phyloP scores from a whole-genome alignment of 208 protist species.

The Willaertia magna region DNA sequence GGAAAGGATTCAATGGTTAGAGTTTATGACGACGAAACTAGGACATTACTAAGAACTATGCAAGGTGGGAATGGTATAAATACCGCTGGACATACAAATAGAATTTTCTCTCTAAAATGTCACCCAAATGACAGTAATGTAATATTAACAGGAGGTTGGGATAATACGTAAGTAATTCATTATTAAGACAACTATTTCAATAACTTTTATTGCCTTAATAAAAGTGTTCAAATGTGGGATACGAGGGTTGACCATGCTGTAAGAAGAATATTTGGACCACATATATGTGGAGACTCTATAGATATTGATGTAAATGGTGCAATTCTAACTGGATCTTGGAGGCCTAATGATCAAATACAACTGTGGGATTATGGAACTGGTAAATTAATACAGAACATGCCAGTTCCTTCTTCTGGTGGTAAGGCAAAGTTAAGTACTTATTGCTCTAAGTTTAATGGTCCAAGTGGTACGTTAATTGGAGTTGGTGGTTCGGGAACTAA shows the following conservation, averaged over 20 bases:
- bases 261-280: slow-evolving; percentile 19
- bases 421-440: not conserved
- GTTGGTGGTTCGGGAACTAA: not conserved
- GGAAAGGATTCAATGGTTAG: slow-evolving; percentile 62
- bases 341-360: slow-evolving; percentile 17
- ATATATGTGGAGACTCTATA: slow-evolving; percentile 19
- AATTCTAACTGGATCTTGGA: slow-evolving; percentile 12
- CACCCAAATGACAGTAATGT: slow-evolving; percentile 12
- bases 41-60: not conserved
- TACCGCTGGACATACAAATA: slow-evolving; percentile 13
- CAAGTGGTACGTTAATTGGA: not conserved
- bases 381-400: not conserved
- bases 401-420: not conserved
- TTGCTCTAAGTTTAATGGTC: not conserved
- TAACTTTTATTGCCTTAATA: not conserved
- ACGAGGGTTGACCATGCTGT: slow-evolving; percentile 7
- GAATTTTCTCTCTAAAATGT: slow-evolving; percentile 17
- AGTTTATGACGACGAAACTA: slow-evolving; percentile 43
- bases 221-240: slow-evolving; percentile 21
- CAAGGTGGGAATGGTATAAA: not conserved
- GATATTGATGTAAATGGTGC: not conserved
- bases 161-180: slow-evolving; percentile 2
- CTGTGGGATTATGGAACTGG: slow-evolving; percentile 15
- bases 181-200: not conserved
- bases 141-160: slow-evolving; percentile 21